Base-by-base conservation (phyloP, 345 rosid species). In the Xanthoceras sorbifolium region DNA sequence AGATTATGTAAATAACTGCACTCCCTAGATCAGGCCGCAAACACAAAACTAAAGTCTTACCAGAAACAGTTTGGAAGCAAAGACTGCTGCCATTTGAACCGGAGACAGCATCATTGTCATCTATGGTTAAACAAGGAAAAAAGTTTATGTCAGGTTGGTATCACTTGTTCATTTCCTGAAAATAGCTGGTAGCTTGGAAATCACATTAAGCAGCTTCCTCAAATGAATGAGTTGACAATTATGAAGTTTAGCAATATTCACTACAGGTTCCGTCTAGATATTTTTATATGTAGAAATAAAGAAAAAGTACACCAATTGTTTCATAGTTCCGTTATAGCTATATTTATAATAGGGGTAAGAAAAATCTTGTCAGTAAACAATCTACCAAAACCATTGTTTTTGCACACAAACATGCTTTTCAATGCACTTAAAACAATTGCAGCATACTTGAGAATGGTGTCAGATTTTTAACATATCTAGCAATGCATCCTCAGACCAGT, bases 11-110 rank as follows among this genome's bases (percentile, higher is more conserved):
- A 28, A 23, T 57, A 26, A 5, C 23, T 57, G 62, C 60, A 22
- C 25, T 18, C 60, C 22, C 25, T 54, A 54, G 28, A n/a, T 57
- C 62, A 57, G 62, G 62, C 62, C 12, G 23, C 28, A 57, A 57
- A 12, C 62, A 20, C 25, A 57, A 57, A 23, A 22, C n/a, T 50
- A 50, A 50, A 50, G 55, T 14, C 20, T 50, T 50, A 50, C n/a
- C 55, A 3, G 20, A 50, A 50, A 50, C 55, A 50, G 55, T 57
- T 57, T 57, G 62, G 62, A 57, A 57, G 62, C 62, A 57, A 57
- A 57, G 62, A 57, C 62, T 57, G 62, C 62, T 57, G 62, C 62
- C 62, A 17, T 22, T 57, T 57, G 62, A 57, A 57, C 28, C 62
- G 10, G 20, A 50, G 4, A 18, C 8, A 0, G 55, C 55, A 50